These are phyloP conservation scores for Ophiorrhiza pumila DNA, from an alignment of 257 asterid genomes.

Conservation along the genomic window DNA sequence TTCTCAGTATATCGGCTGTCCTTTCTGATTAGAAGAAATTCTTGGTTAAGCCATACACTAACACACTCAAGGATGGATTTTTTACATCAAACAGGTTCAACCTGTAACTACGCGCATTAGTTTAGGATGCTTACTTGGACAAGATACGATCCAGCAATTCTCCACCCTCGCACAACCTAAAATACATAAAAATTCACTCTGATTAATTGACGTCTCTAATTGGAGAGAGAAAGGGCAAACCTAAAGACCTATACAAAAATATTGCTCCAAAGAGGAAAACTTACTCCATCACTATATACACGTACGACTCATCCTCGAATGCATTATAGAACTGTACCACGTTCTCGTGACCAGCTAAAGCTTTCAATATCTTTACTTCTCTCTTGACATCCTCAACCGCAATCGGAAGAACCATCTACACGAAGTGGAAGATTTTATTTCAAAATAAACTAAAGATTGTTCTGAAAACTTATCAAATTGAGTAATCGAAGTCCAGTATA, in stretches of 20 bases:
- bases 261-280: conserved; percentile 26
- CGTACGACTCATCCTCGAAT: conserved; percentile 82
- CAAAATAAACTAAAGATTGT: not conserved
- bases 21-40: conserved; percentile 58
- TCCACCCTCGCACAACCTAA: conserved; percentile 97
- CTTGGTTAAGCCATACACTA: conserved; percentile 22
- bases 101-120: conserved; percentile 3
- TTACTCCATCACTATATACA: conserved; percentile 97
- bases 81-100: conserved; percentile 12
- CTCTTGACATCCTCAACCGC: conserved; percentile 98
- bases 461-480: not conserved
- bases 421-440: conserved; percentile 16
- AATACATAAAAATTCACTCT: conserved; percentile 6
- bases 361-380: conserved; percentile 93
- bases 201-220: conserved; percentile 12
- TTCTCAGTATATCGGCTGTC: conserved; percentile 97
- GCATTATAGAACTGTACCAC: conserved; percentile 94
- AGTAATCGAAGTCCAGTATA: not conserved
- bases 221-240: conserved; percentile 6
- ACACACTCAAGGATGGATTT: conserved; percentile 17
- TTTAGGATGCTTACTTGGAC: conserved; percentile 59
- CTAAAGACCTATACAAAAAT: not conserved
- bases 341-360: conserved; percentile 93
- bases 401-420: conserved; percentile 93
- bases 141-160: conserved; percentile 94